Evolutionary conservation across 2,329 filamentous ascomycete species (phyloP).

Genomic region (Talaromyces sp.): DNA sequence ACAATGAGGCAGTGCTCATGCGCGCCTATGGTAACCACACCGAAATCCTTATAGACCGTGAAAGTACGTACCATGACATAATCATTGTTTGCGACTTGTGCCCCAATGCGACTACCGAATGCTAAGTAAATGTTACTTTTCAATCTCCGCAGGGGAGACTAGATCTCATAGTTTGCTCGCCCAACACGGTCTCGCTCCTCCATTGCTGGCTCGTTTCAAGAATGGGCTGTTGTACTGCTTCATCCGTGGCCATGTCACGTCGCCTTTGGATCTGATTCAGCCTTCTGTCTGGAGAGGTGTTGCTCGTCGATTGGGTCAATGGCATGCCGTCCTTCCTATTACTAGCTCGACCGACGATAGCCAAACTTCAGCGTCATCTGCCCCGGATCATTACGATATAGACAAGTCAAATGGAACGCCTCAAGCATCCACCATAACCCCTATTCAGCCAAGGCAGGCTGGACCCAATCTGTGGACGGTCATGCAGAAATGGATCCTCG

Average conservation of each 20-base stretch:
- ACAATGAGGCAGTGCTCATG: conserved; percentile 80
- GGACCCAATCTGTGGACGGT: conserved; percentile 91
- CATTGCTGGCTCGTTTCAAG: conserved; percentile 83
- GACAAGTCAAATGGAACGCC: background rate
- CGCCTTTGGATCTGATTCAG: conserved; percentile 72
- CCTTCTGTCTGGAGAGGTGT: conserved; percentile 77
- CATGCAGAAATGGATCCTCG: conserved; percentile 92
- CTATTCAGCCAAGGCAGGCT: conserved; percentile 62
- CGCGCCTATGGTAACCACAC: conserved; percentile 93
- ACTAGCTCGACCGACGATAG: conserved; percentile 26
- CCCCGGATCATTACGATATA: conserved; percentile 5
- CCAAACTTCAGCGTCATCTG: conserved; percentile 26
- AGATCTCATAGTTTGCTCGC: conserved; percentile 79
- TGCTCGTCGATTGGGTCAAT: conserved; percentile 79
- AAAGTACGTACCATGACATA: conserved; percentile 54
- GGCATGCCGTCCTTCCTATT: conserved; percentile 73
- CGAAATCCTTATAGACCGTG: conserved; percentile 90
- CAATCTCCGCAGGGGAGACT: conserved; percentile 51
- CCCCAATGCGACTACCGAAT: conserved; percentile 32
- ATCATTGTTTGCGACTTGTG: conserved; percentile 19
- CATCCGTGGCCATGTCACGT: conserved; percentile 74
- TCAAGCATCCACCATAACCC: conserved; percentile 24
- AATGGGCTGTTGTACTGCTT: conserved; percentile 96
- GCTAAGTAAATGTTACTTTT: conserved; percentile 30
- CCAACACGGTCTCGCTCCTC: conserved; percentile 74